Conservation (phyloP, 371 early-diverging fungal genomes). For the Mucor mucedo region DNA sequence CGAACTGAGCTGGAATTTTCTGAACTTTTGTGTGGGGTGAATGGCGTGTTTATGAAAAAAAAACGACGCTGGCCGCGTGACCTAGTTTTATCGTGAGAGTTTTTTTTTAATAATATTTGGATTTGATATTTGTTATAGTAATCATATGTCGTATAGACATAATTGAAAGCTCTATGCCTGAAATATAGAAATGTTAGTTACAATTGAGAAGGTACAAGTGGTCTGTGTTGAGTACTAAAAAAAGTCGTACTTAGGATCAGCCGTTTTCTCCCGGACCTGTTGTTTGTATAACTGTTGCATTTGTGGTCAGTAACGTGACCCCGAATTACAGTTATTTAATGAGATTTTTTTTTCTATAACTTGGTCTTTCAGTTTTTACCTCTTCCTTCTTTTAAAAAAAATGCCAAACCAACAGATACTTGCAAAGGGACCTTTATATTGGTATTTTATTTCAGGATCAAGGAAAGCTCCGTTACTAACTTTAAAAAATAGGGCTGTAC, state of each 20-base stretch:
- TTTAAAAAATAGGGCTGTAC: slow-evolving; percentile 17
- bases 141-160: background rate
- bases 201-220: background rate
- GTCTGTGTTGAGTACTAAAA: background rate
- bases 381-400: background rate
- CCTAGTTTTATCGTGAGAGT: slow-evolving; percentile 3
- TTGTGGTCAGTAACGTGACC: background rate
- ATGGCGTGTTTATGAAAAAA: background rate
- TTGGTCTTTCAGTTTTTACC: background rate
- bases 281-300: background rate
- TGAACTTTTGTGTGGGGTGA: no score
- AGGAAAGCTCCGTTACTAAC: background rate
- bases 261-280: background rate
- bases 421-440: slow-evolving; percentile 14
- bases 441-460: slow-evolving; percentile 3
- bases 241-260: background rate
- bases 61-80: background rate
- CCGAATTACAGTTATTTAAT: background rate
- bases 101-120: background rate
- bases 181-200: no score
- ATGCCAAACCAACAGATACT: slow-evolving; percentile 15
- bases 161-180: no score
- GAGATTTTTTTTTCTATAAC: background rate
- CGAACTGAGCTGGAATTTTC: no score
- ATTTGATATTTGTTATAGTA: no score